A percentile compares a stretch with the other conserved stretches of the same genome.
phyloP scores from a whole-genome alignment of 345 rosid species.

The Lenwebbia sp. region DNA sequence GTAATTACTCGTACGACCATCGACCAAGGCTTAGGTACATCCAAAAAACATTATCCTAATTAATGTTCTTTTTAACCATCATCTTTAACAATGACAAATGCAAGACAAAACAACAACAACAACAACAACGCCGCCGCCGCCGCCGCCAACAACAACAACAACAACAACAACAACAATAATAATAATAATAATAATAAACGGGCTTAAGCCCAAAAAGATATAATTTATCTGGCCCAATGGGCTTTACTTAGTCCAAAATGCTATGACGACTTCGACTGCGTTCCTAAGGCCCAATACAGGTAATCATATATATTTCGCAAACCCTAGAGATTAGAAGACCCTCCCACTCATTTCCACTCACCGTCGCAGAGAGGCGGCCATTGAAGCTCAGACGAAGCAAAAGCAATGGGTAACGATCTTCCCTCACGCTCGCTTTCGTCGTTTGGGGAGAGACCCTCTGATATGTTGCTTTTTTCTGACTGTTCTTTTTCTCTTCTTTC shows the following conservation, averaged over 20 bases:
- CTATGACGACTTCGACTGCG: background rate
- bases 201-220: background rate
- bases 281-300: background rate
- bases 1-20: background rate
- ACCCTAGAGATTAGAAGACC: background rate
- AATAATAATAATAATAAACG: background rate
- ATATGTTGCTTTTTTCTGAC: background rate
- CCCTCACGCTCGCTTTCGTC: background rate
- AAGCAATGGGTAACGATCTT: constrained; percentile 10
- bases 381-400: background rate
- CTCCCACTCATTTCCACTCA: background rate
- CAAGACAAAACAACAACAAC: background rate
- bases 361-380: background rate
- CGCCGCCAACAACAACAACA: too few species aligned
- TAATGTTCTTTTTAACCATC: background rate
- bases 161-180: too few species aligned
- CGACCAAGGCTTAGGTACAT: background rate
- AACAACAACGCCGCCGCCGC: too few species aligned
- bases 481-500: background rate
- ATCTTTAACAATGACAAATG: background rate
- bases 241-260: background rate
- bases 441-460: background rate
- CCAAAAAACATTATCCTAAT: background rate
- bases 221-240: background rate
- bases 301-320: background rate